Evolutionary conservation across 2,329 filamentous ascomycete species (phyloP), one percentile per base, ranked within the genome.

Genomic region (Colletotrichum horii): DNA sequence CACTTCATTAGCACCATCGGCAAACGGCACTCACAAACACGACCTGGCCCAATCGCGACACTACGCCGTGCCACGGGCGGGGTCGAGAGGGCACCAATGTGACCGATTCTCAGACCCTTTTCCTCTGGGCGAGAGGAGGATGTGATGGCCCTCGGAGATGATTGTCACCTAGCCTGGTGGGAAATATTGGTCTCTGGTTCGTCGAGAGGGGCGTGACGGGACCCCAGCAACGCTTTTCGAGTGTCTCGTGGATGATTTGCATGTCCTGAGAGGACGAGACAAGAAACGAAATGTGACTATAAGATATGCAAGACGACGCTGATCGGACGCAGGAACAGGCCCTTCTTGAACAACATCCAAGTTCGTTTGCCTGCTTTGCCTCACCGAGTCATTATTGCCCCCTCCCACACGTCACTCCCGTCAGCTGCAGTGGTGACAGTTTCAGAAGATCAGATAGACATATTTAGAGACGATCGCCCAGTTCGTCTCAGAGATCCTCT

Each of bases 391-490:
- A 58, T 61, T 48, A 48, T 28, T 32, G 32, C 34, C 43, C 43
- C 43, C 43, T 52, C 43, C 43, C 43, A 52, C 60, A 71, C 71
- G 67, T 71, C 68, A 66, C 38, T 55, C 30, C 30, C 24, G 62
- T 36, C 67, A 66, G 24, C 71, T 62, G 36, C 65, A 60, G 60
- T 34, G 26, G 66, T 66, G 60, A 74, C 61, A 62, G 68, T 75
- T 75, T 67, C 68, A 56, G 52, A 74, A 52, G 60, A 61, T 74
- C 60, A 52, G 52, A 74, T n/a, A 58, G 48, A 34, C 36, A 22
- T 72, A 43, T 62, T 55, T 43, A 72, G 43, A 74, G 73, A 75
- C 73, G 56, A 73, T 68, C 69, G 24, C 24, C 64, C 34, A 19
- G 73, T 73, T 75, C 73, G 26, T 73, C 73, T 65, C 43, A 62